Evolutionary conservation across 2,329 filamentous ascomycete genomes (phyloP).

Genomic region (Gaeumannomyces tritici): DNA sequence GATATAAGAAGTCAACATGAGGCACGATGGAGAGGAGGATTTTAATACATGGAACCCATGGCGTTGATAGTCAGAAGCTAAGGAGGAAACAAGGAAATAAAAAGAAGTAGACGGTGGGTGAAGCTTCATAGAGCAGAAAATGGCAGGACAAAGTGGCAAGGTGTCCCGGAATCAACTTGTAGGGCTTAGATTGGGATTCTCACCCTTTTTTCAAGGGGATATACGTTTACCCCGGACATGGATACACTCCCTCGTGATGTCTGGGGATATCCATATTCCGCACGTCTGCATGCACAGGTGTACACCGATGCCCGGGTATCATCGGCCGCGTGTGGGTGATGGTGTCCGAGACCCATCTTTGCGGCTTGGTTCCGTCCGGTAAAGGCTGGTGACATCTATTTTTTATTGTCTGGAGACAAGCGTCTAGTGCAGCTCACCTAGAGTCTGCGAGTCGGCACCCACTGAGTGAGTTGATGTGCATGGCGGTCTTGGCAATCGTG

Average conservation of each 20-base stretch:
- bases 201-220: neutral
- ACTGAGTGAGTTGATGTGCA: too few species aligned
- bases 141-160: neutral
- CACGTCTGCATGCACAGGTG: neutral
- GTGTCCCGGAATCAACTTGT: neutral
- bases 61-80: neutral
- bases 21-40: neutral
- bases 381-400: neutral
- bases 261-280: neutral
- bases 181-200: neutral
- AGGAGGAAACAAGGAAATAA: neutral
- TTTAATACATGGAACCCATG: neutral
- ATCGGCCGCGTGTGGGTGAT: neutral
- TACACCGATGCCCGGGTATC: neutral
- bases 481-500: too few species aligned
- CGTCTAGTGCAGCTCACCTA: too few species aligned
- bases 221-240: neutral
- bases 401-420: neutral
- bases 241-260: neutral
- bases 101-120: neutral
- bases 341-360: neutral
- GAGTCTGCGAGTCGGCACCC: too few species aligned
- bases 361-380: neutral
- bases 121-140: neutral
- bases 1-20: neutral